A percentile compares a stretch with the other conserved stretches of the same genome.
These are phyloP conservation scores for Fusarium equiseti DNA, from an alignment of 2,329 filamentous ascomycete species.

Conservation along the genomic window DNA sequence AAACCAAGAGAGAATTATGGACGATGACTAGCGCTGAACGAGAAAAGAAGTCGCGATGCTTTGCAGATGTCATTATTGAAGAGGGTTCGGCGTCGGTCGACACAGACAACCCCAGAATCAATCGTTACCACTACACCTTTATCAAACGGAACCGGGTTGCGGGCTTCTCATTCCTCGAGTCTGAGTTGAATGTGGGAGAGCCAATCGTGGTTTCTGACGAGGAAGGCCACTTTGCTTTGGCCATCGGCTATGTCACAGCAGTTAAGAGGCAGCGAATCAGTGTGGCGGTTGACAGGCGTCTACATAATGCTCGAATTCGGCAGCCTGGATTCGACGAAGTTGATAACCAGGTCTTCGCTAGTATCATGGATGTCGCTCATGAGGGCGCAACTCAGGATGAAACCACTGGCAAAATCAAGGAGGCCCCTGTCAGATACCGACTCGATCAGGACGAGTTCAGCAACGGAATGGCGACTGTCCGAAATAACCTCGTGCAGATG, in stretches of 20 bases:
- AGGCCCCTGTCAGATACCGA: constrained; percentile 76
- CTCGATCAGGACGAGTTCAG: constrained; percentile 98
- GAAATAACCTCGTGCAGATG: constrained; percentile 92
- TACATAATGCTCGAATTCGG: constrained; percentile 86
- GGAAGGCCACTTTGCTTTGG: constrained; percentile 92
- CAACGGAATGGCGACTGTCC: constrained; percentile 94
- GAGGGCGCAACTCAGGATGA: constrained; percentile 66
- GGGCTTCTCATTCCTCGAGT: constrained; percentile 88
- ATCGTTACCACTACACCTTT: constrained; percentile 89
- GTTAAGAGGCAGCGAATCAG: constrained; percentile 81
- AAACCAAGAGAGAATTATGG: constrained; percentile 91
- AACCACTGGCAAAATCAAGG: constrained; percentile 64
- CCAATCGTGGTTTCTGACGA: constrained; percentile 98
- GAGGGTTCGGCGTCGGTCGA: constrained; percentile 80
- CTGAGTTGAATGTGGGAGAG: constrained; percentile 87
- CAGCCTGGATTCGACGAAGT: constrained; percentile 80
- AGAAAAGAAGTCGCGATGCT: constrained; percentile 89
- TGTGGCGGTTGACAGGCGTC: constrained; percentile 88
- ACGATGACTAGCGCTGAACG: constrained; percentile 92
- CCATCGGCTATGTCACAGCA: constrained; percentile 88
- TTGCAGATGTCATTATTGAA: constrained; percentile 86
- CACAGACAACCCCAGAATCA: constrained; percentile 81
- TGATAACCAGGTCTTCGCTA: constrained; percentile 86
- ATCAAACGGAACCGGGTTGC: constrained; percentile 72
- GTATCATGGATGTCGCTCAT: constrained; percentile 85